A percentile compares a stretch with the other conserved stretches of the same genome.
phyloP scores from a whole-genome alignment of 352 stramenopile species.

The Pseudoperonospora humuli region DNA sequence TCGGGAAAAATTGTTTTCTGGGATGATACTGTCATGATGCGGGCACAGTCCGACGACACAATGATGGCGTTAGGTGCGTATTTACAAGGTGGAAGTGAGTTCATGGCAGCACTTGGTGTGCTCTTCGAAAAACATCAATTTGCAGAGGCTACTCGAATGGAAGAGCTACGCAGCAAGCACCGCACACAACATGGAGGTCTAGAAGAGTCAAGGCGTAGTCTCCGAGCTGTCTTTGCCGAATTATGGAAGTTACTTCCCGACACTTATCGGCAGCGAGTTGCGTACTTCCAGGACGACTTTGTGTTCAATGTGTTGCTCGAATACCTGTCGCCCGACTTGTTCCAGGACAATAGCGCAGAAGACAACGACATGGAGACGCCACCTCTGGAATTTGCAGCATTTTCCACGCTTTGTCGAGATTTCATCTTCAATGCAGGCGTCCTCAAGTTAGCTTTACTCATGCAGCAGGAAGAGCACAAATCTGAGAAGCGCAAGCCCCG shows the following conservation, averaged over 20 bases:
- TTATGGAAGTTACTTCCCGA: conserved; percentile 55
- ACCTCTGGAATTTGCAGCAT: conserved; percentile 54
- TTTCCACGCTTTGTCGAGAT: conserved; percentile 46
- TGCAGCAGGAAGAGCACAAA: conserved; percentile 42
- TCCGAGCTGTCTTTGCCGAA: conserved; percentile 39
- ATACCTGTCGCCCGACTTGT: conserved; percentile 31
- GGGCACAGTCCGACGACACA: conserved; percentile 42
- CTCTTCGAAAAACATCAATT: conserved; percentile 78
- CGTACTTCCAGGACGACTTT: conserved; percentile 55
- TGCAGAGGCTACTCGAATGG: conserved; percentile 63
- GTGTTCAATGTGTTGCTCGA: conserved; percentile 51
- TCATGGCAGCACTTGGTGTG: conserved; percentile 44
- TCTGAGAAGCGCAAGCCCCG: conserved; percentile 42
- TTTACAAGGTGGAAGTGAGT: conserved; percentile 34
- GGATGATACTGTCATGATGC: conserved; percentile 55
- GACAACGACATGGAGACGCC: conserved; percentile 12
- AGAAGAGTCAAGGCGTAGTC: conserved; percentile 33
- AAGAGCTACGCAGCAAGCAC: conserved; percentile 51
- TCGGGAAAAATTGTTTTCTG: conserved; percentile 63
- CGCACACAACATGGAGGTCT: conserved; percentile 29
- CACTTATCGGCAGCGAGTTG: conserved; percentile 33
- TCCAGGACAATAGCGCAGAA: conserved; percentile 6
- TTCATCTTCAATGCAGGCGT: conserved; percentile 51
- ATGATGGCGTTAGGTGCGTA: conserved; percentile 34
- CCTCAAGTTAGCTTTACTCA: conserved; percentile 36